Percentiles rank a stretch among this genome's conserved stretches.
phyloP scores from a whole-genome alignment of 2,329 filamentous ascomycete genomes.

The Fusarium ramigenum region DNA sequence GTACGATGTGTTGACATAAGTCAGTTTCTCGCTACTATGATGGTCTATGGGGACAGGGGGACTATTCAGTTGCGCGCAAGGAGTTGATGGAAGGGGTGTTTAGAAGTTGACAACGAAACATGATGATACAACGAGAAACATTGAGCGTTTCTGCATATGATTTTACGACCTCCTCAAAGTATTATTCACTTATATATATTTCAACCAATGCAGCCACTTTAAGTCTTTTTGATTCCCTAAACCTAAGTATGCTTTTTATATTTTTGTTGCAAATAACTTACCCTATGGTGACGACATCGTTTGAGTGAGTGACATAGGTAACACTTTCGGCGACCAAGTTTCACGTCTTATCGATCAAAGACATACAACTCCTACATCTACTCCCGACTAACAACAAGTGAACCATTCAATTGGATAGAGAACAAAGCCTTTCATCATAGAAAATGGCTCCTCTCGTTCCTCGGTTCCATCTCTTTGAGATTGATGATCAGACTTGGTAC shows the following conservation, averaged over 20 bases:
- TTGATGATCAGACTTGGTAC: slow-evolving; percentile 73
- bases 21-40: background rate
- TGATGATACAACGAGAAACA: background rate
- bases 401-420: background rate
- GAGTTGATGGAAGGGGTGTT: background rate
- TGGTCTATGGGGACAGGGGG: no score
- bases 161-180: background rate
- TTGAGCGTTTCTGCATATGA: background rate
- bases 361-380: background rate
- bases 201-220: background rate
- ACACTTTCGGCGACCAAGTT: background rate
- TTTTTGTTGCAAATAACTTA: background rate
- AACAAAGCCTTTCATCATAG: background rate
- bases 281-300: slow-evolving; percentile 33
- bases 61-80: background rate
- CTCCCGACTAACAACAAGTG: background rate
- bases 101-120: background rate
- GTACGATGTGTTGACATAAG: background rate
- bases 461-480: slow-evolving; percentile 72
- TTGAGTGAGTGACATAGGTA: background rate
- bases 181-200: background rate
- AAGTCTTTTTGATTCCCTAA: background rate
- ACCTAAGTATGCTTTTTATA: no score
- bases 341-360: slow-evolving; percentile 16
- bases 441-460: slow-evolving; percentile 62